A percentile compares a stretch with the other conserved stretches of the same genome.
Evolutionary conservation across 1,284 basidiomycete species (phyloP).

Genomic region (Malassezia japonica): DNA sequence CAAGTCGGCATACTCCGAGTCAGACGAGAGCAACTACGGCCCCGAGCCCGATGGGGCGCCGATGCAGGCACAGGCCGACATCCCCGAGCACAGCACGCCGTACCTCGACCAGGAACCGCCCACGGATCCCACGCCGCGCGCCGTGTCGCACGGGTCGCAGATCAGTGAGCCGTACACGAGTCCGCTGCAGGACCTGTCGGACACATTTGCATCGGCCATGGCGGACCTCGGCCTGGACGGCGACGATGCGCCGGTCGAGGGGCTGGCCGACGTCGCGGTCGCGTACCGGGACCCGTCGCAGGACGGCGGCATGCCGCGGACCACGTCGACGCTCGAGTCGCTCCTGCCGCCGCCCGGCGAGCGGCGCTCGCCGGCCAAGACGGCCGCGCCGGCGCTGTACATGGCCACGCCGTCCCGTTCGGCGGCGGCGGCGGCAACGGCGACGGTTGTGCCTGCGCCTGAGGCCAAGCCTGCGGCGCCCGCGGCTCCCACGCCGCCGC

Average conservation of each 20-base stretch:
- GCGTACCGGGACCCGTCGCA: constrained; percentile 5
- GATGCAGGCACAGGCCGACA: background rate
- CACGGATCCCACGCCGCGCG: too few relatives aligned
- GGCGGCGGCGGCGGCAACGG: background rate
- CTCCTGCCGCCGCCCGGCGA: constrained; percentile 3
- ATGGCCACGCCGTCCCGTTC: background rate
- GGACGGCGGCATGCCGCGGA: background rate
- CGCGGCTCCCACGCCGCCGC: background rate
- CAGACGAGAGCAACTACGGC: background rate
- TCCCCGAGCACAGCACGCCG: constrained; percentile 2
- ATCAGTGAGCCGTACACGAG: background rate
- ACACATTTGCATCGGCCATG: constrained; percentile 14
- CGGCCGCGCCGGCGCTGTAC: background rate
- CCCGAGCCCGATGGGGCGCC: too few relatives aligned
- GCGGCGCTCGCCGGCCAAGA: background rate
- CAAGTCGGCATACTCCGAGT: background rate
- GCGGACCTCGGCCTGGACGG: constrained; percentile 16
- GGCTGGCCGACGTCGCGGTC: constrained; percentile 4
- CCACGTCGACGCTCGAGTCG: constrained; percentile 3
- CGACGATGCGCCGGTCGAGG: background rate
- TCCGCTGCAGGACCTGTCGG: constrained; percentile 14
- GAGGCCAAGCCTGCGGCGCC: background rate
- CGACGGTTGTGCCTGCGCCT: background rate
- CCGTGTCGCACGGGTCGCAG: background rate
- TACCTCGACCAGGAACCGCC: background rate